Conservation (phyloP, 805 yeast genomes). For the Lipomyces yamadae region DNA sequence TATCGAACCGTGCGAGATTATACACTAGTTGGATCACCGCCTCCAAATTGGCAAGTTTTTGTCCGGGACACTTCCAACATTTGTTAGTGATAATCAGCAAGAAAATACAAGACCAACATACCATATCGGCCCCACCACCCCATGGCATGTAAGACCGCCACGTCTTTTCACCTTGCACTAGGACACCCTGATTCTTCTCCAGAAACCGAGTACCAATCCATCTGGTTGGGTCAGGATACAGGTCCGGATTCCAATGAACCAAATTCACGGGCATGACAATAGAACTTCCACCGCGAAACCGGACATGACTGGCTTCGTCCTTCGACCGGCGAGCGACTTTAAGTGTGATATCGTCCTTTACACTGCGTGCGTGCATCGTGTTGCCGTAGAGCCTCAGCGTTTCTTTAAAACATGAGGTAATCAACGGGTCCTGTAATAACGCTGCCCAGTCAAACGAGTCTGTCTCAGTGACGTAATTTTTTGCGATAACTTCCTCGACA, state of each 20-base stretch:
- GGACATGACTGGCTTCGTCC: too few species aligned
- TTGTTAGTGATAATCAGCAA: neutral
- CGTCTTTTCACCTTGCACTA: neutral
- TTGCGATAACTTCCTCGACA: constrained; percentile 13
- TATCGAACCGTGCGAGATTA: constrained; percentile 16
- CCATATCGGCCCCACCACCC: constrained; percentile 26
- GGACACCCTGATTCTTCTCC: too few species aligned
- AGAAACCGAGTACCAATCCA: too few species aligned
- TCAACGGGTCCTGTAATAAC: constrained; percentile 13
- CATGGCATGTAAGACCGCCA: constrained; percentile 14
- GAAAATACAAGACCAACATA: constrained; percentile 3
- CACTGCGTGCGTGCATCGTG: constrained; percentile 19
- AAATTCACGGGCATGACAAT: constrained; percentile 19
- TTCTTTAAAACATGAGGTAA: constrained; percentile 31
- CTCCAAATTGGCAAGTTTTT: constrained; percentile 20
- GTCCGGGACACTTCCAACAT: constrained; percentile 25
- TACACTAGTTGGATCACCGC: constrained; percentile 17
- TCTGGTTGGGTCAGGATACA: neutral
- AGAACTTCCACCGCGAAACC: constrained; percentile 10
- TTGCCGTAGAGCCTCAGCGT: constrained; percentile 23
- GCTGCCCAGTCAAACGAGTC: constrained; percentile 23
- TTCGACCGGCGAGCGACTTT: constrained; percentile 13
- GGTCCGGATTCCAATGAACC: constrained; percentile 31
- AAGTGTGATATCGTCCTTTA: constrained; percentile 17
- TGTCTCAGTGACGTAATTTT: constrained; percentile 17